These are phyloP conservation scores for Basidiobolus meristosporus DNA, from an alignment of 371 early-diverging fungal genomes.

Conservation along the genomic window DNA sequence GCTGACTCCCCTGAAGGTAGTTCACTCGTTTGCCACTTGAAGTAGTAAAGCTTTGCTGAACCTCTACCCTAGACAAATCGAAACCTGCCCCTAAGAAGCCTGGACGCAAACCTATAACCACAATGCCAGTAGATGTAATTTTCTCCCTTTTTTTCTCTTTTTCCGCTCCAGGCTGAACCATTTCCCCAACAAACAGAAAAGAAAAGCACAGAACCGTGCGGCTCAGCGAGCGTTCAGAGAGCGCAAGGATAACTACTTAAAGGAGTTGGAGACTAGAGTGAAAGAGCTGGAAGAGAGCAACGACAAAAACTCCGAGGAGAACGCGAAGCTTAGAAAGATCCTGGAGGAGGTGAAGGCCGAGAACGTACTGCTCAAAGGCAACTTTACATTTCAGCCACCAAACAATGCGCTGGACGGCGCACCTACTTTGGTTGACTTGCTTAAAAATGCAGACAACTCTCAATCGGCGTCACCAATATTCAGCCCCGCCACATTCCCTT, in stretches of 20 bases:
- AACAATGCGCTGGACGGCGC: too few species aligned
- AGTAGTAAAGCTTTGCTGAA: too few species aligned
- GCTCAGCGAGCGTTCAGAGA: slow-evolving; percentile 63
- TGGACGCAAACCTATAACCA: slow-evolving; percentile 28
- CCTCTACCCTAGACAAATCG: slow-evolving; percentile 11
- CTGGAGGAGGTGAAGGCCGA: slow-evolving; percentile 15
- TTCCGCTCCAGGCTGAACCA: too few species aligned
- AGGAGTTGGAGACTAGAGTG: slow-evolving; percentile 26
- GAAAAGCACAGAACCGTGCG: slow-evolving; percentile 58
- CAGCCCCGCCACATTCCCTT: too few species aligned
- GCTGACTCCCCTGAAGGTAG: too few species aligned
- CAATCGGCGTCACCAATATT: too few species aligned
- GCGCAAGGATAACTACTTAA: slow-evolving; percentile 44
- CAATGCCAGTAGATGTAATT: too few species aligned
- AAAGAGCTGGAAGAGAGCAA: slow-evolving; percentile 16
- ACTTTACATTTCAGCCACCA: slow-evolving; percentile 5
- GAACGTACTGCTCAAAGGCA: slow-evolving; percentile 10
- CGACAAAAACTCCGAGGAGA: slow-evolving; percentile 15
- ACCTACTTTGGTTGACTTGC: too few species aligned
- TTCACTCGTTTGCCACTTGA: too few species aligned
- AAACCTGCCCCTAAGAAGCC: slow-evolving; percentile 18
- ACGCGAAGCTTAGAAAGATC: slow-evolving; percentile 5
- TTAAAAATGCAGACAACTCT: too few species aligned
- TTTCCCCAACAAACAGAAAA: slow-evolving; percentile 26
- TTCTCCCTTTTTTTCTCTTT: too few species aligned